Base-by-base conservation (phyloP, 2,329 filamentous ascomycete species). In the Biscogniauxia sp. region DNA sequence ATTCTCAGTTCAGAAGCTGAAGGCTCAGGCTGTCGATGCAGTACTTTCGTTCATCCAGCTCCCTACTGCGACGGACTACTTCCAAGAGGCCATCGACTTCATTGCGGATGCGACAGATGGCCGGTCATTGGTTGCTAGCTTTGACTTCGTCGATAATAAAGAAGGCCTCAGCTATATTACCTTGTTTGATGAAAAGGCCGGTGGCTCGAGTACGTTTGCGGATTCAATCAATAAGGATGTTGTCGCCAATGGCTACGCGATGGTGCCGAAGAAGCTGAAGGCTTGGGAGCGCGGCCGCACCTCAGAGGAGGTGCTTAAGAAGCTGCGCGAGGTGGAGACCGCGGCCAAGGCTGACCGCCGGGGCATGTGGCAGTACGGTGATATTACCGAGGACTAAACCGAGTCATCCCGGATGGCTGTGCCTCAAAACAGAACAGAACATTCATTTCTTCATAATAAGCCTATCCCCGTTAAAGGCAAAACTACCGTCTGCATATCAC, bases 281-380 rank as follows among this genome's bases (percentile, higher is more conserved):
- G 82, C 88, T 0, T 98, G 93, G 91, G 95, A 98, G 82, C 84
- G 89, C 59, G 85, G 84, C 76, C 79, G 77, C 61, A 87, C 86
- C 8, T 91, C 91, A 53, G 84, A 84, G 60, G 84, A 90, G 37
- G 86, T 93, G 51, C 78, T 97, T 64, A 85, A 87, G 75, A 85
- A 85, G 68, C 79, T 97, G 63, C 88, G 85, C 72, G 84, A 89
- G 75, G 85, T 89, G 56, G 89, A 96, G 80, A 82, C 84, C 41
- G 82, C 89, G 75, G 94, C 94, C 4, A 97, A 96, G 84, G 81
- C 85, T 58, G 87, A 88, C 60, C 86, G 93, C 64, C 82, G 87
- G 67, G 95, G 95, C 51, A 95, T 97, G 85, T 99, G 94, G 93
- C 95, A 99, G 84, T 99, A 98, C 77, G 95, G 95, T 68, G 95